Base-by-base conservation (phyloP, 805 yeast species). In the Pichia paraexigua region DNA sequence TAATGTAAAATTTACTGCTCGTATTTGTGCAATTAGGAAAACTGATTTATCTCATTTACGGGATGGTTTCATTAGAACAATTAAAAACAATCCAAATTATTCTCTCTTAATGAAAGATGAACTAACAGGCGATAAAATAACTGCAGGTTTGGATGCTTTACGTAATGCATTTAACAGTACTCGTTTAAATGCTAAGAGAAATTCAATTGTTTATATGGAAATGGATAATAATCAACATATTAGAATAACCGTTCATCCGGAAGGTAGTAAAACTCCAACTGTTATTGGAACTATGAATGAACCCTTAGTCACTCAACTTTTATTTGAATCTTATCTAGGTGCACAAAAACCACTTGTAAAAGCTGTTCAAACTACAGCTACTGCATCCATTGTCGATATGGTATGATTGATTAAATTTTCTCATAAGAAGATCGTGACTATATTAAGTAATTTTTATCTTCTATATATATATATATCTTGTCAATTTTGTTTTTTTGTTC, bases 41-140 rank as follows among this genome's bases (percentile, higher is more conserved):
- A 92, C 98, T 1, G 97, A 92, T 68, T 90, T 86, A 68, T 81
- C 82, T 56, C 98, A 94, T 64, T 69, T 92, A 61, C 79, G 86
- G 57, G 98, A 94, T 63, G 98, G 98, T 0, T 78, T 94, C 54
- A 78, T 89, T 46, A 84, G 91, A 64, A 81, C 96, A 20, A 78
- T 88, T 45, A 72, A 83, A 65, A 85, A 88, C 37, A 80, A 80
- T 61, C 81, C 85, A 2, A 69, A 75, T 53, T 78, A 84, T 48
- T 81, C 81, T 57, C 65, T 69, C 24, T 60, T 73, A 32, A 73
- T 67, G 15, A 68, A 72, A 2, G 69, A 65, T 24, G 63, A 78
- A n/a, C 72, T 72, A n/a, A 67, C 67, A 12, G 48, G 43, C 18
- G 59, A 58, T 41, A 48, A 49, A 25, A 43, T 67, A 5, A 41